These are phyloP conservation scores for Flaveria floridana DNA, from an alignment of 140 eudicot genomes.

Conservation along the genomic window DNA sequence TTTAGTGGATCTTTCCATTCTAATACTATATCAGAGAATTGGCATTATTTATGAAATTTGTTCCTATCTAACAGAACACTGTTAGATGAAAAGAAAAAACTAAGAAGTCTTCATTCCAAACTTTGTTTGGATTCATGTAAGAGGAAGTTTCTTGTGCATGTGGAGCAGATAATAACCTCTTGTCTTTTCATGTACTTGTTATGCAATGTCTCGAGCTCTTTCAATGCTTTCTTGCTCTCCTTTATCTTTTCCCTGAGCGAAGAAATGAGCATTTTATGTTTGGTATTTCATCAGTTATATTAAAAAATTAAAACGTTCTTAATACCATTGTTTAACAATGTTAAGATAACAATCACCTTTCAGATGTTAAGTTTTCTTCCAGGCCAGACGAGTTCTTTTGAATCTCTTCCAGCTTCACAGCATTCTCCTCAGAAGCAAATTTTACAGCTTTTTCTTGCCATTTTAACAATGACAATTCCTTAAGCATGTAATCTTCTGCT, in stretches of 20 bases:
- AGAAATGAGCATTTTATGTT: slow-evolving; percentile 6
- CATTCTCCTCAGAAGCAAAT: slow-evolving; percentile 67
- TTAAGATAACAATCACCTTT: slow-evolving; percentile 48
- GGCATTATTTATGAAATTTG: not conserved
- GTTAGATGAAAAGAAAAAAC: not conserved
- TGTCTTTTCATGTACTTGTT: slow-evolving; percentile 62
- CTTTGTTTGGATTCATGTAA: too few species aligned
- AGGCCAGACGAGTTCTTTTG: slow-evolving; percentile 48
- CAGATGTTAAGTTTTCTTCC: slow-evolving; percentile 58
- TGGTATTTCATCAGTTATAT: not conserved
- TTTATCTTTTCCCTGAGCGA: slow-evolving; percentile 65
- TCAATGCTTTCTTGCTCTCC: slow-evolving; percentile 53
- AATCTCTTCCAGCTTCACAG: slow-evolving; percentile 44
- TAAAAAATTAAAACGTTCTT: not conserved
- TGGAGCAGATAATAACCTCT: slow-evolving; percentile 47
- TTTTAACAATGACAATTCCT: slow-evolving; percentile 68
- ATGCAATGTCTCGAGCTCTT: slow-evolving; percentile 84
- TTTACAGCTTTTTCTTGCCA: slow-evolving; percentile 91
- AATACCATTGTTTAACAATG: not conserved
- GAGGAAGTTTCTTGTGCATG: not conserved
- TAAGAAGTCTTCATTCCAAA: not conserved
- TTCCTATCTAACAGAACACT: slow-evolving; percentile 14
- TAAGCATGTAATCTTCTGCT: slow-evolving; percentile 92
- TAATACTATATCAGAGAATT: not conserved
- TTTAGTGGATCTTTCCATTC: not conserved